Evolutionary conservation across 2,329 filamentous ascomycete genomes (phyloP).

Genomic region (Colletotrichum plurivorum): DNA sequence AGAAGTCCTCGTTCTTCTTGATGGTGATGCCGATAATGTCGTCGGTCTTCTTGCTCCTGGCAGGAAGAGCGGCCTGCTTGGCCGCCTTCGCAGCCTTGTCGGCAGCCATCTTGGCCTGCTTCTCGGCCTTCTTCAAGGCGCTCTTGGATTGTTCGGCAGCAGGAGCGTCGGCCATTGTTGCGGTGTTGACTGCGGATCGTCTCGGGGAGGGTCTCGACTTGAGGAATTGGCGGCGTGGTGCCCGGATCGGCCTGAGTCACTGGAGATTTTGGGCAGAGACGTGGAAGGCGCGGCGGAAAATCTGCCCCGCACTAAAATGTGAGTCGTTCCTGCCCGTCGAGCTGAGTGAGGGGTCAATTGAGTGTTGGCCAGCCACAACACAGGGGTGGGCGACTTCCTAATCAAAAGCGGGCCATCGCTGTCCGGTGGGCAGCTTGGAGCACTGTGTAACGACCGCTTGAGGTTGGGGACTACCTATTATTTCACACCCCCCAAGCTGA

Average conservation of each 20-base stretch:
- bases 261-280: conserved; percentile 38
- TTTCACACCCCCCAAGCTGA: too few relatives aligned
- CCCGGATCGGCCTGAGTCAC: conserved; percentile 39
- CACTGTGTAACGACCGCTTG: background rate
- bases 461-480: too few relatives aligned
- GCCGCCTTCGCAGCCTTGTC: conserved; percentile 75
- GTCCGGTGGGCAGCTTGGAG: background rate
- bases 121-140: conserved; percentile 76
- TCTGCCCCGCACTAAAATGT: conserved; percentile 41
- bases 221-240: conserved; percentile 27
- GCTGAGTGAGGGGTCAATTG: conserved; percentile 38
- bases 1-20: conserved; percentile 87
- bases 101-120: conserved; percentile 72
- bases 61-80: conserved; percentile 66
- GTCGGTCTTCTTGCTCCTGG: conserved; percentile 73
- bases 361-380: conserved; percentile 33
- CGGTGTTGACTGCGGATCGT: conserved; percentile 34
- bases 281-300: conserved; percentile 29
- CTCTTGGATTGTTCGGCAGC: conserved; percentile 67
- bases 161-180: conserved; percentile 42
- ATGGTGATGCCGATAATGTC: conserved; percentile 91
- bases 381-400: background rate
- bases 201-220: conserved; percentile 30
- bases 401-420: background rate
- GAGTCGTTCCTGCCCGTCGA: conserved; percentile 22